phyloP scores from a whole-genome alignment of 2,329 filamentous ascomycete species.

The Penicillium freii region DNA sequence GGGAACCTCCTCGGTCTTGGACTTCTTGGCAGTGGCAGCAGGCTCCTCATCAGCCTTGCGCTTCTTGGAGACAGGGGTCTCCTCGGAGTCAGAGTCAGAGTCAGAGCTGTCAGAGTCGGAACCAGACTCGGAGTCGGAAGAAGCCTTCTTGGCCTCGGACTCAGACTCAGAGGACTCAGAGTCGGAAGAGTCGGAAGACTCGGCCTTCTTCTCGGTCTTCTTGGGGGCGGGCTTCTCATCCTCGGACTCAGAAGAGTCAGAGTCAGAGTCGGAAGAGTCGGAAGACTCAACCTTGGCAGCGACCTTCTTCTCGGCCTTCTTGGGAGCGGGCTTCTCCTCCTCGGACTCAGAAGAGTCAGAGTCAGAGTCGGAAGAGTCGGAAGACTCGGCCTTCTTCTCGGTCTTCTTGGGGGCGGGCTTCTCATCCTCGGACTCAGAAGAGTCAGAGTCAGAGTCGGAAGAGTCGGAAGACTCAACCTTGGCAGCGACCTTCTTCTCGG shows the following conservation, averaged over 20 bases:
- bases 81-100: slow-evolving; percentile 34
- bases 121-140: slow-evolving; percentile 26
- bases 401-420: slow-evolving; percentile 28
- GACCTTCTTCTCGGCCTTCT: slow-evolving; percentile 31
- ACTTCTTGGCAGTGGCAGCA: slow-evolving; percentile 54
- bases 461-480: slow-evolving; percentile 30
- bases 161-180: slow-evolving; percentile 38
- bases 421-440: slow-evolving; percentile 37
- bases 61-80: slow-evolving; percentile 42
- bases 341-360: slow-evolving; percentile 36
- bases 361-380: slow-evolving; percentile 27
- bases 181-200: slow-evolving; percentile 33
- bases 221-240: slow-evolving; percentile 38
- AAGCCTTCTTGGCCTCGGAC: slow-evolving; percentile 29
- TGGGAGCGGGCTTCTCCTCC: slow-evolving; percentile 28
- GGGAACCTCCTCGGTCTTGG: slow-evolving; percentile 54
- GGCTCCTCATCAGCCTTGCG: slow-evolving; percentile 51
- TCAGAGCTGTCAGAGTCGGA: slow-evolving; percentile 32
- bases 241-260: slow-evolving; percentile 34
- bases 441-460: slow-evolving; percentile 30
- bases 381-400: slow-evolving; percentile 28
- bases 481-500: slow-evolving; percentile 28
- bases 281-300: slow-evolving; percentile 31
- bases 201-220: slow-evolving; percentile 33
- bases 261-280: slow-evolving; percentile 32